Evolutionary conservation across 169 alveolate species (phyloP).

Genomic region (Babesia ovis): DNA sequence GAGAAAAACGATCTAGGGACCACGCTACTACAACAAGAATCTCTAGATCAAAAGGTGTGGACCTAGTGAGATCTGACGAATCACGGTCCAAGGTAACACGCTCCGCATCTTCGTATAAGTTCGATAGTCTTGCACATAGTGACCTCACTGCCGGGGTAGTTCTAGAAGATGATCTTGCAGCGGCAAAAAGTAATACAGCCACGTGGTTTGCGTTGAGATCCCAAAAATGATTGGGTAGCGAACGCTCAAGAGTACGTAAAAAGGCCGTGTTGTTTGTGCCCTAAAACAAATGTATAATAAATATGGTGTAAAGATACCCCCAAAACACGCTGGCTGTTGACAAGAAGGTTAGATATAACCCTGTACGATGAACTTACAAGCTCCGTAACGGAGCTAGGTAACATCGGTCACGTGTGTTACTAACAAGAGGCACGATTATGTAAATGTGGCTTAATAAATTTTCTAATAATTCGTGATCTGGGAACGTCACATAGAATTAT

Average conservation of each 20-base stretch:
- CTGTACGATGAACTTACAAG: slow-evolving; percentile 23
- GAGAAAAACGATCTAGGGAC: slow-evolving; percentile 4
- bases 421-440: not conserved
- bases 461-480: too few relatives aligned
- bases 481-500: too few relatives aligned
- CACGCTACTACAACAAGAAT: slow-evolving; percentile 11
- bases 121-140: slow-evolving; percentile 21
- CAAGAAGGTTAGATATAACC: slow-evolving; percentile 7
- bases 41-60: not conserved
- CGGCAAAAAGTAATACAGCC: slow-evolving; percentile 9
- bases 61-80: not conserved
- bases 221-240: slow-evolving; percentile 32
- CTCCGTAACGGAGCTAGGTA: slow-evolving; percentile 10
- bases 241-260: slow-evolving; percentile 9
- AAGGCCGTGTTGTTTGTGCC: not conserved
- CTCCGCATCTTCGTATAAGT: slow-evolving; percentile 11
- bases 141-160: slow-evolving; percentile 14
- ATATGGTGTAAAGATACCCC: not conserved
- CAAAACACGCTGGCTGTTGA: not conserved
- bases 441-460: too few relatives aligned
- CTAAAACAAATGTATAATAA: not conserved
- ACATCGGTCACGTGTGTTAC: slow-evolving; percentile 8
- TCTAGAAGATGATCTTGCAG: slow-evolving; percentile 4
- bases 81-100: not conserved
- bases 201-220: slow-evolving; percentile 26